Conservation (phyloP, 208 protist species). For the Wallacemonas sp. region DNA sequence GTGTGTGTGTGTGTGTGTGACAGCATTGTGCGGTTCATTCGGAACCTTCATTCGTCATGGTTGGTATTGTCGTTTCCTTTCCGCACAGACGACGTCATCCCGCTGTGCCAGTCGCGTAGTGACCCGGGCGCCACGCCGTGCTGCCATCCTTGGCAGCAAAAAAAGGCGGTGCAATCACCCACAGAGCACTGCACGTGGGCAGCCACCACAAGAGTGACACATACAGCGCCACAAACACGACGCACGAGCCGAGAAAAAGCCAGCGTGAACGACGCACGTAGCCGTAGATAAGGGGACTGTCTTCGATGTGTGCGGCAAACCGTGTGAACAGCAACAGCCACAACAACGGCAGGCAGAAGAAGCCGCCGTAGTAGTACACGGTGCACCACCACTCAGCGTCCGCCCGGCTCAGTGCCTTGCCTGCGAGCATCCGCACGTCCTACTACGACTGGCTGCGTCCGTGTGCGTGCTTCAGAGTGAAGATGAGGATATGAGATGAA, state of each 20-base stretch:
- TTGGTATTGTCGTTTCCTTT: background rate
- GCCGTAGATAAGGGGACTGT: conserved; percentile 15
- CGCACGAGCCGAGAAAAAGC: conserved; percentile 22
- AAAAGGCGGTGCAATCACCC: conserved; percentile 34
- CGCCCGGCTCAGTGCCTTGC: conserved; percentile 19
- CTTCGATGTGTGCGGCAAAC: background rate
- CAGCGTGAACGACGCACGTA: conserved; percentile 9
- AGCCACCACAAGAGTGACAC: conserved; percentile 24
- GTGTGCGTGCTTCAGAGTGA: background rate
- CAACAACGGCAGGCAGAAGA: conserved; percentile 42
- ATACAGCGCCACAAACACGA: conserved; percentile 31
- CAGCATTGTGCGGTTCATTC: background rate
- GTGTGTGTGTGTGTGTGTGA: conserved; percentile 10
- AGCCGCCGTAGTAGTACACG: conserved; percentile 44
- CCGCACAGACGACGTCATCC: background rate
- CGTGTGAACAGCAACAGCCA: conserved; percentile 35
- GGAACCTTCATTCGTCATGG: background rate
- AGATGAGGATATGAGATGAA: conserved; percentile 6
- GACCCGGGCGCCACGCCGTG: conserved; percentile 4
- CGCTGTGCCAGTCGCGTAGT: background rate
- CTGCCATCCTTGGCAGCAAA: conserved; percentile 21
- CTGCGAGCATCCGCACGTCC: background rate
- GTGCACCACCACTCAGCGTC: conserved; percentile 34
- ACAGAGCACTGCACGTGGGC: conserved; percentile 28
- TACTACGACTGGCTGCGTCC: background rate